These are phyloP conservation scores for Tetrastigma voinierianum DNA, from an alignment of 164 flowering plant genomes.

Conservation along the genomic window DNA sequence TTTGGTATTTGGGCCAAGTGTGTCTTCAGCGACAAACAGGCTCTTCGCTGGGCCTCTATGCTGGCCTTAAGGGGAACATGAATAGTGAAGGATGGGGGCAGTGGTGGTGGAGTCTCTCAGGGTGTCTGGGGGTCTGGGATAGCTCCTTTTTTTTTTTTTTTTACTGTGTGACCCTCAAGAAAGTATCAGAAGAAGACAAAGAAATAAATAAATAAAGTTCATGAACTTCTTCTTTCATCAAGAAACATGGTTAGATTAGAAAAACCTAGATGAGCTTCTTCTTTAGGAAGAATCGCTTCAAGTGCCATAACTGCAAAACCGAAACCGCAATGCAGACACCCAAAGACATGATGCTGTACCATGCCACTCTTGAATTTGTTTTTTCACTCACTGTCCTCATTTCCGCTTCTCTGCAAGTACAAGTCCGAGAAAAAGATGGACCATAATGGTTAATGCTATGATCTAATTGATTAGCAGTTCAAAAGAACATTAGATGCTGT, in stretches of 20 bases:
- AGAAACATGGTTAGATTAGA: conserved; percentile 1
- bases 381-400: conserved; percentile 79
- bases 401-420: conserved; percentile 48
- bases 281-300: conserved; percentile 82
- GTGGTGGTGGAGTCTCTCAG: too few relatives aligned
- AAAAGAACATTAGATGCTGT: background rate
- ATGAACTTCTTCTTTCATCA: background rate
- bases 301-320: conserved; percentile 53
- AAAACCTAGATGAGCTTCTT: conserved; percentile 65
- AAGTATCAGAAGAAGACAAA: background rate
- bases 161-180: too few relatives aligned
- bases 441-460: background rate
- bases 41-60: too few relatives aligned
- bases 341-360: conserved; percentile 75
- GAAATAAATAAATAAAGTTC: background rate
- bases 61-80: too few relatives aligned
- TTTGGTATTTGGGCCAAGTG: too few relatives aligned
- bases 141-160: too few relatives aligned
- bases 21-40: too few relatives aligned
- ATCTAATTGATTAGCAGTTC: background rate
- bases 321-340: conserved; percentile 80
- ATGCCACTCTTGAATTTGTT: conserved; percentile 80
- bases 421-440: background rate
- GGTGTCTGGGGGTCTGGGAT: too few relatives aligned
- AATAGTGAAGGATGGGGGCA: too few relatives aligned